These are phyloP conservation scores for Fraxinus paxiana DNA, from an alignment of 305 asterid genomes.

Conservation along the genomic window DNA sequence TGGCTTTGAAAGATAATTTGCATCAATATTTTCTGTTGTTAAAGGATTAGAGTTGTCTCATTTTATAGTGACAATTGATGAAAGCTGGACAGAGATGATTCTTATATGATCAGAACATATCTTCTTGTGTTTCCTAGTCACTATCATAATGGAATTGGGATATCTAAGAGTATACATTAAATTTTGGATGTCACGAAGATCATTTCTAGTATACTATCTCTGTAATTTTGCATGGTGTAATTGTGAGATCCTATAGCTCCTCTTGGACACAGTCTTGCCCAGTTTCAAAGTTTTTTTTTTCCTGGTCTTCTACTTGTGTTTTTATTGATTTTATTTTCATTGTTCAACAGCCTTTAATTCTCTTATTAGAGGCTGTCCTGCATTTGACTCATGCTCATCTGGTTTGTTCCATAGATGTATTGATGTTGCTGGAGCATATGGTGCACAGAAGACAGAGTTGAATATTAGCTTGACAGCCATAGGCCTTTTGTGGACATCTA, in stretches of 20 bases:
- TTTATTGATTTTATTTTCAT: background rate
- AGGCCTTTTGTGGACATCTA: constrained; percentile 93
- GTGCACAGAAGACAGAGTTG: constrained; percentile 85
- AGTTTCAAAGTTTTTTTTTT: background rate
- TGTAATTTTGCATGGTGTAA: background rate
- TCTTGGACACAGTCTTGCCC: background rate
- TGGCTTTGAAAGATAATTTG: background rate
- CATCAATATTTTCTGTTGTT: constrained; percentile 1
- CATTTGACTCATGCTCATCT: background rate
- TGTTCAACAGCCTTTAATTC: background rate
- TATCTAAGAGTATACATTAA: background rate
- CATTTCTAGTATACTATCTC: background rate
- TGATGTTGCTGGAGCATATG: constrained; percentile 91
- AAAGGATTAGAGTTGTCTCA: constrained; percentile 15
- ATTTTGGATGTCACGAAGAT: background rate
- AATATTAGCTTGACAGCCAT: constrained; percentile 95
- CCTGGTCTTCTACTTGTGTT: background rate
- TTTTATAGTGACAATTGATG: background rate
- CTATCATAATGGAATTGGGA: background rate
- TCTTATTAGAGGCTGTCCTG: background rate
- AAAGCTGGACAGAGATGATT: constrained; percentile 15
- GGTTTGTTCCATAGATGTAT: constrained; percentile 66
- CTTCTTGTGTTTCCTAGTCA: background rate
- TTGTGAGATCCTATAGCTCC: background rate
- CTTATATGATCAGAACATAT: background rate